phyloP scores from a whole-genome alignment of 2,329 filamentous ascomycete species.

The Colletotrichum scovillei region DNA sequence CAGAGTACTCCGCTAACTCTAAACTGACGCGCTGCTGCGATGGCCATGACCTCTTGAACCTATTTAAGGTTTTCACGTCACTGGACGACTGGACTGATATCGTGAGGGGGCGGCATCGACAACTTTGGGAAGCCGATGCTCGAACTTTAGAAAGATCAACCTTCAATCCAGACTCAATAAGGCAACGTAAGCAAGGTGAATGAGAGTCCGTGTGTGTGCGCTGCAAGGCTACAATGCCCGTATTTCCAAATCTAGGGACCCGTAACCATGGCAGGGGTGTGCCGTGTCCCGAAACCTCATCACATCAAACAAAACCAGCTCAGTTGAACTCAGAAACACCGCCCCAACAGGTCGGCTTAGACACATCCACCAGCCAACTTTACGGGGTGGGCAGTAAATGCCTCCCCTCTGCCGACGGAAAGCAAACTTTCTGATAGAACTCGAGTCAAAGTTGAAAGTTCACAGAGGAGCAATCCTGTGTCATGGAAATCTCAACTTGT shows the following conservation, averaged over 20 bases:
- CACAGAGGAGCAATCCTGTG: conserved; percentile 13
- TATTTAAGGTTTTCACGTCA: too few relatives aligned
- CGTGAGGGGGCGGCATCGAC: neutral
- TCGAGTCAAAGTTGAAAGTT: conserved; percentile 7
- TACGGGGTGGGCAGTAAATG: conserved; percentile 9
- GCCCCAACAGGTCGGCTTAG: neutral
- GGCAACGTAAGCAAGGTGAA: neutral
- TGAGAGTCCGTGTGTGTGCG: neutral
- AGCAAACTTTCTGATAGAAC: neutral
- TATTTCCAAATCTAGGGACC: neutral
- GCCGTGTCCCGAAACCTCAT: conserved; percentile 8
- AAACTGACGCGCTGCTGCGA: neutral
- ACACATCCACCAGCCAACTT: neutral
- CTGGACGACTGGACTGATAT: neutral
- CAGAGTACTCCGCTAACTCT: neutral
- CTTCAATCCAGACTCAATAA: neutral
- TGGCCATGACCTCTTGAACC: neutral
- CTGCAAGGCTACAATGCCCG: neutral
- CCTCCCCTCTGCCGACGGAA: neutral
- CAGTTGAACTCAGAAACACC: neutral
- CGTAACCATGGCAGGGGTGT: neutral
- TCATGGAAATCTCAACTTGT: neutral
- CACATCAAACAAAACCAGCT: neutral
- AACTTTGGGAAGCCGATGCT: neutral
- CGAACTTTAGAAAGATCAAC: neutral